Conservation (phyloP, 2,329 filamentous ascomycete species). For the Colletotrichum tropicicola region DNA sequence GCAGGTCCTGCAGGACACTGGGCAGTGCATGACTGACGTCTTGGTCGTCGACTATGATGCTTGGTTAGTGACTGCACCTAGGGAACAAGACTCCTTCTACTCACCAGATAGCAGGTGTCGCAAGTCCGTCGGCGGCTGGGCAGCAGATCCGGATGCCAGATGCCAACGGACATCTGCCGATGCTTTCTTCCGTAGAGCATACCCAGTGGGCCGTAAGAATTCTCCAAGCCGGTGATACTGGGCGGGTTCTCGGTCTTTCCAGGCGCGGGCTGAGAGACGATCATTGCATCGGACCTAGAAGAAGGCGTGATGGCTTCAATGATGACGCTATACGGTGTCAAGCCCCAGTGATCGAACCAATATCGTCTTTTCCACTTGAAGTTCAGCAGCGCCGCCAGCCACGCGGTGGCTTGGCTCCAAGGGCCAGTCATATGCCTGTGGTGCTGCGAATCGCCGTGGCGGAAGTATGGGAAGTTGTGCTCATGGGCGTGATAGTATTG, state of each 20-base stretch:
- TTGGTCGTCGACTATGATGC: neutral
- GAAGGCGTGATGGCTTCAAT: neutral
- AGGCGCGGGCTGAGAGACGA: neutral
- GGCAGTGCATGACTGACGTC: slow-evolving; percentile 1
- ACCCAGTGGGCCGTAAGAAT: neutral
- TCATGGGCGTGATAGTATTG: slow-evolving; percentile 2
- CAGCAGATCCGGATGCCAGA: neutral
- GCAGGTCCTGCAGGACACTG: neutral
- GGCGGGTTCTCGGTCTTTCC: neutral
- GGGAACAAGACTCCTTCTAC: neutral
- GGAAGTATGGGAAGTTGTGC: neutral
- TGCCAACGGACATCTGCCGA: neutral
- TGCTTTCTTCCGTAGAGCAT: neutral
- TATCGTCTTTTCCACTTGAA: neutral
- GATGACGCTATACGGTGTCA: neutral
- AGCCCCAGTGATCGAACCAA: neutral
- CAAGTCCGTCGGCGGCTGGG: neutral
- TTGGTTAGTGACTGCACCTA: neutral
- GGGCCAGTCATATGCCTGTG: neutral
- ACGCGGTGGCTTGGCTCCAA: neutral
- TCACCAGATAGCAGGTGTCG: slow-evolving; percentile 1
- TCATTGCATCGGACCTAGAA: neutral
- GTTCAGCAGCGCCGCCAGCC: neutral
- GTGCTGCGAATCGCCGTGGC: neutral
- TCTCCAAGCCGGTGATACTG: neutral